Base-by-base conservation (phyloP, 805 yeast genomes). In the Pichia heedii region DNA sequence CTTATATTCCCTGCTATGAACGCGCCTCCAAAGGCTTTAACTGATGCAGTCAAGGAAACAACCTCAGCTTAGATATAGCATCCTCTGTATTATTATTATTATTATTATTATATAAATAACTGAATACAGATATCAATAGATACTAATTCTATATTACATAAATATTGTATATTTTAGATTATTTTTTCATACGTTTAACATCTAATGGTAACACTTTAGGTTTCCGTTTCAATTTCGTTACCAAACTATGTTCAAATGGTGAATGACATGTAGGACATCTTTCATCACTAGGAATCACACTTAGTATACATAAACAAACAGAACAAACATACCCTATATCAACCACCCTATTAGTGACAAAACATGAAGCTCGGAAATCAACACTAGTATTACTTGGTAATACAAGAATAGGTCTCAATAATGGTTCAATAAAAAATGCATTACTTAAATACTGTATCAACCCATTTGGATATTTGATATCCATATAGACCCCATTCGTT, bases 281-380 rank as follows among this genome's bases (percentile, higher is more conserved):
- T 37, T 74, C 75, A 36, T 69, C 69, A 0, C 69, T 72, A 1
- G 97, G 96, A 2, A 84, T 71, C 30, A 73, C 53, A 51, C 90
- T 82, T 62, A 82, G 65, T 16, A 74, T 84, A 57, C 97, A 89
- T 18, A 90, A 66, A 59, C 99, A 93, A 22, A 93, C 96, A 20
- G 95, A 81, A 62, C 99, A 93, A 5, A 93, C 97, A 54, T 76
- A 89, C 0, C 97, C 99, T 35, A 90, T 74, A 52, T 93, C 97
- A 11, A 93, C 90, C 4, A 89, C 81, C 53, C 79, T 76, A n/a
- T 90, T 89, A 0, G 96, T 87, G 29, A 87, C 65, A 55, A 87
- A 90, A 62, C 98, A 93, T 16, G 95, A 87, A 1, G 98, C 96
- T 47, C 96, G 69, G 61, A 93, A 93, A 63, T 93, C 96, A 22